Base-by-base conservation (phyloP, 139 green algal species). In the Chlamydomonas eustigma region DNA sequence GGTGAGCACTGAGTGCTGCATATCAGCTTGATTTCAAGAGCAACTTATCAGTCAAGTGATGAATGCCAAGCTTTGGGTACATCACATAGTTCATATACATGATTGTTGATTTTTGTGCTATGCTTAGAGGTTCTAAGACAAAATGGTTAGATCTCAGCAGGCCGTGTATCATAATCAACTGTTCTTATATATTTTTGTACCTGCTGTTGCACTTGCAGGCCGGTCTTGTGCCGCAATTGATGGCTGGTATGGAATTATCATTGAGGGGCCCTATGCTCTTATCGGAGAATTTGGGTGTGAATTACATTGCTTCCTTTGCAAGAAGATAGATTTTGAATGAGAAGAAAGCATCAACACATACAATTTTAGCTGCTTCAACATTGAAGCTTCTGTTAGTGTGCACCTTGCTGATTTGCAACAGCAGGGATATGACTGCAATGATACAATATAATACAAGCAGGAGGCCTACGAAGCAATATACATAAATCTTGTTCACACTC, bases 231-330 rank as follows among this genome's bases (percentile, higher is more conserved):
- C 35, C 90, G 50, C 50, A 81, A 33, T 51, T 80, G 77, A 50
- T 88, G 38, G 81, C 90, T 0, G 92, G 92, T 35, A 94, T 95
- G 82, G 30, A 63, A 50, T 82, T 86, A 52, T 86, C 86, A 4
- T 25, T 85, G 4, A 81, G 32, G 5, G 78, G 83, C 6, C 4
- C 25, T 0, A 93, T 89, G 85, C n/a, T 36, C 2, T 80, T 96
- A 36, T 79, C 72, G 0, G 75, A 78, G 1, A 82, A 94, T 75
- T 74, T 81, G 1, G 58, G 39, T 18, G 82, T 97, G 52, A 97
- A 97, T 82, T 97, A 96, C 79, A 93, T 93, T 39, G 86, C 87
- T 0, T 64, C 69, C 2, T 70, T 86, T 63, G 24, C 3, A 5
- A 73, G 34, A 70, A 8, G n/a, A n/a, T n/a, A n/a, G n/a, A n/a